A percentile compares a stretch with the other conserved stretches of the same genome.
Conservation (phyloP, 352 stramenopile genomes). For the Pythium periplocum region DNA sequence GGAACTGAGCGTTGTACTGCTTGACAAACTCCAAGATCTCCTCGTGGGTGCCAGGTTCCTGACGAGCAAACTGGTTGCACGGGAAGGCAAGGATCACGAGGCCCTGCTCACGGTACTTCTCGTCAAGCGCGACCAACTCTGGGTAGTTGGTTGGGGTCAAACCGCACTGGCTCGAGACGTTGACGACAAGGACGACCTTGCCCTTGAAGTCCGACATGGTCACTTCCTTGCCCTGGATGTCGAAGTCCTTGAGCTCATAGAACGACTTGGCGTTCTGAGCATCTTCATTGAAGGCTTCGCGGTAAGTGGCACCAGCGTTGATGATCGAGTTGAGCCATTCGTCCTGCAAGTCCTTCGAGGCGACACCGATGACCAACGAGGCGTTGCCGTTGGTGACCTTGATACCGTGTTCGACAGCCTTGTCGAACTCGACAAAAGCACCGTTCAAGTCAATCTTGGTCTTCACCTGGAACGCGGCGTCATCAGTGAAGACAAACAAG, state of each 20-base stretch:
- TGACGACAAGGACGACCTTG: conserved; percentile 21
- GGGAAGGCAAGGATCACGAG: conserved; percentile 78
- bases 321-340: conserved; percentile 41
- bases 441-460: no score
- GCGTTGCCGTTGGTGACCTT: no score
- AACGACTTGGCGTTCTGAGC: conserved; percentile 40
- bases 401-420: no score
- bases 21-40: conserved; percentile 65
- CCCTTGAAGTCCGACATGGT: conserved; percentile 43
- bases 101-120: conserved; percentile 47
- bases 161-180: conserved; percentile 18
- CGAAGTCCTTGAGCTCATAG: conserved; percentile 64
- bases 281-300: conserved; percentile 32
- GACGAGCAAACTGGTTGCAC: conserved; percentile 81
- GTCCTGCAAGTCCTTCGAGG: conserved; percentile 16
- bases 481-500: conserved; percentile 28
- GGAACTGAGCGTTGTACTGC: conserved; percentile 41
- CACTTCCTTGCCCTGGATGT: conserved; percentile 54
- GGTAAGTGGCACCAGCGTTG: conserved; percentile 36
- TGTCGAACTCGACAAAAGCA: no score
- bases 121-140: conserved; percentile 58
- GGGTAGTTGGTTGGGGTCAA: conserved; percentile 53
- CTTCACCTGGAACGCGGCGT: no score
- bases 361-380: no score
- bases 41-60: conserved; percentile 51